phyloP scores from a whole-genome alignment of 805 yeast genomes.

The Saccharomyces eubayanus region DNA sequence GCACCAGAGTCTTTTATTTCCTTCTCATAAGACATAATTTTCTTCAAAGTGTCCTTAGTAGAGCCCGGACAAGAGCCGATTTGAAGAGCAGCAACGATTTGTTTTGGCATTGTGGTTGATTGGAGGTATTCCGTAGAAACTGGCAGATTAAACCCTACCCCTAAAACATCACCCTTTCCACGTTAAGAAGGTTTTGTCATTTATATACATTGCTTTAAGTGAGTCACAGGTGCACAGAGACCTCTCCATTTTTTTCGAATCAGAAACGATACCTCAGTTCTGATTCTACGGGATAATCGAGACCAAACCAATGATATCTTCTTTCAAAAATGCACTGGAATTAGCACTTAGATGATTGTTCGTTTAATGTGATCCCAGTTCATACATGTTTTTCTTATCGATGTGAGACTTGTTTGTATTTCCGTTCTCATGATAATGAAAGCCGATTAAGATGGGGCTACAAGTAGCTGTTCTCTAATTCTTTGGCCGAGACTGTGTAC shows the following conservation, averaged over 20 bases:
- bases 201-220: neutral
- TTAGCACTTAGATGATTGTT: neutral
- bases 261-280: neutral
- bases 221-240: neutral
- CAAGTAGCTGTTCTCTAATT: too few relatives aligned
- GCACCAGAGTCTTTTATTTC: conserved; percentile 30
- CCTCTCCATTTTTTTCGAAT: neutral
- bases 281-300: neutral
- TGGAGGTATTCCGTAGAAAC: neutral
- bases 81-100: conserved; percentile 38
- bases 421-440: too few relatives aligned
- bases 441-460: too few relatives aligned
- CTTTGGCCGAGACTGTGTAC: too few relatives aligned
- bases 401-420: too few relatives aligned
- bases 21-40: conserved; percentile 33
- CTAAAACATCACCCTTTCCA: neutral
- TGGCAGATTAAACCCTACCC: neutral
- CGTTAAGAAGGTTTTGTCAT: neutral
- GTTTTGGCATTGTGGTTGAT: conserved; percentile 19
- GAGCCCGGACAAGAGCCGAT: conserved; percentile 35
- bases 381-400: too few relatives aligned
- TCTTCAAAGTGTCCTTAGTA: conserved; percentile 32
- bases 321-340: neutral
- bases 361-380: too few relatives aligned
- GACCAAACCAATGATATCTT: neutral